A percentile compares a stretch with the other conserved stretches of the same genome.
Conservation (phyloP, 129 eudicot genomes). For the Sambucus nigra region DNA sequence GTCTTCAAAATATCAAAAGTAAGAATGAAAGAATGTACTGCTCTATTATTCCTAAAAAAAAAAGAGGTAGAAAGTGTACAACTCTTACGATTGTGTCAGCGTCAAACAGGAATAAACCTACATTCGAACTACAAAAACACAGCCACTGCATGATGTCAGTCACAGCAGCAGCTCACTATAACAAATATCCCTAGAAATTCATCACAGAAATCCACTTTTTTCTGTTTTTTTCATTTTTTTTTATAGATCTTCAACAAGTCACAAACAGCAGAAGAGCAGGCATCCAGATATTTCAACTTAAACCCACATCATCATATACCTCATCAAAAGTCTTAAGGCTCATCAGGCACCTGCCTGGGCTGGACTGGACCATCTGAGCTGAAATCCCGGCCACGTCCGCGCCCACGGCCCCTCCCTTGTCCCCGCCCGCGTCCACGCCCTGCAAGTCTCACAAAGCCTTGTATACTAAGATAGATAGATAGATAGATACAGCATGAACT, state of each 20-base stretch:
- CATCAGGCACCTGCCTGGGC: conserved; percentile 28
- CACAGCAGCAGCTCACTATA: conserved; percentile 11
- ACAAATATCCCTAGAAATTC: conserved; percentile 12
- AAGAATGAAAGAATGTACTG: conserved; percentile 23
- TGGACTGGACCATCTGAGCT: conserved; percentile 32
- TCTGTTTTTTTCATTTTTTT: background rate
- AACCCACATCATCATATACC: conserved; percentile 14
- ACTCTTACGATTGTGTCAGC: background rate
- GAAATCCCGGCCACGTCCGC: conserved; percentile 37
- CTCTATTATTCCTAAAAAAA: conserved; percentile 20
- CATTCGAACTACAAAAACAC: conserved; percentile 12
- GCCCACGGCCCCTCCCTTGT: conserved; percentile 21
- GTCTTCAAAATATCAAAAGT: background rate
- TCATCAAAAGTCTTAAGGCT: conserved; percentile 10
- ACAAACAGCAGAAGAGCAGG: conserved; percentile 20
- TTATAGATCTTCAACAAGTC: background rate
- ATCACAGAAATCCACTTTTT: conserved; percentile 3
- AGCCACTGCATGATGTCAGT: background rate
- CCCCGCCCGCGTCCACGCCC: conserved; percentile 22
- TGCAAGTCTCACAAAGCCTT: conserved; percentile 1
- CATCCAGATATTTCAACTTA: conserved; percentile 15
- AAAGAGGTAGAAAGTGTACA: conserved; percentile 8
- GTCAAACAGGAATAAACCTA: conserved; percentile 1
- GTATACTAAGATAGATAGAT: background rate
- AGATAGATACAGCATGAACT: background rate